Percentiles rank a stretch among this genome's conserved stretches.
Conservation (phyloP, 1,284 basidiomycete species). For the Tylopilus orsonianus region DNA sequence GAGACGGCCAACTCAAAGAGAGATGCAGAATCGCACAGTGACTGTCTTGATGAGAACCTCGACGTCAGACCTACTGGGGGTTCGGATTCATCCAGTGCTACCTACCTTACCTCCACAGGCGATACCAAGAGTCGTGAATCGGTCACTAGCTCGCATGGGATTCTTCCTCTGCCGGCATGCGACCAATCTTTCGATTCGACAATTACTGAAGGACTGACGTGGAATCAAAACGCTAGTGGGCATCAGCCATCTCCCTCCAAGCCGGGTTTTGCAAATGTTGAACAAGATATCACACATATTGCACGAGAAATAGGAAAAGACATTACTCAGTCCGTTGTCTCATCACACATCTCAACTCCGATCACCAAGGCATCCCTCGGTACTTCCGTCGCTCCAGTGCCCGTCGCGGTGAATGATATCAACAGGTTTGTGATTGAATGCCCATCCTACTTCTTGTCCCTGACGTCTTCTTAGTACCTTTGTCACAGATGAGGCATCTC, state of each 20-base stretch:
- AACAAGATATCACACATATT: not conserved
- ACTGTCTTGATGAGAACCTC: not conserved
- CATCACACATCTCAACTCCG: not conserved
- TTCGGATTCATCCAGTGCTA: not conserved
- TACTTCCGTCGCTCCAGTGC: not conserved
- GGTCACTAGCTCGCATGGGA: not conserved
- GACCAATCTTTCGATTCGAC: not conserved
- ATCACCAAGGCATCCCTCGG: not conserved
- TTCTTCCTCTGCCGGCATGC: not conserved
- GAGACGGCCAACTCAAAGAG: not conserved
- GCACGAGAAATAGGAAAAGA: not conserved
- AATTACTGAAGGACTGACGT: not conserved
- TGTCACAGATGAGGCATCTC: not conserved
- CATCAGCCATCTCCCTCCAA: not conserved
- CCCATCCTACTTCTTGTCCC: too few species aligned
- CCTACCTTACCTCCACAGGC: not conserved
- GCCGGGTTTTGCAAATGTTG: not conserved
- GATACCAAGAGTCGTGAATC: not conserved
- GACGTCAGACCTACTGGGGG: not conserved
- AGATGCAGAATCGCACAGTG: not conserved
- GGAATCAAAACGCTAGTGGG: not conserved
- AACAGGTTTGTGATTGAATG: slow-evolving; percentile 5
- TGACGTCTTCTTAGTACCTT: slow-evolving; percentile 6
- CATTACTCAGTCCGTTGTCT: not conserved
- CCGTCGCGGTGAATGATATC: not conserved